These are phyloP conservation scores for Apiospora saccharicola DNA, from an alignment of 2,329 filamentous ascomycete species.

Conservation along the genomic window DNA sequence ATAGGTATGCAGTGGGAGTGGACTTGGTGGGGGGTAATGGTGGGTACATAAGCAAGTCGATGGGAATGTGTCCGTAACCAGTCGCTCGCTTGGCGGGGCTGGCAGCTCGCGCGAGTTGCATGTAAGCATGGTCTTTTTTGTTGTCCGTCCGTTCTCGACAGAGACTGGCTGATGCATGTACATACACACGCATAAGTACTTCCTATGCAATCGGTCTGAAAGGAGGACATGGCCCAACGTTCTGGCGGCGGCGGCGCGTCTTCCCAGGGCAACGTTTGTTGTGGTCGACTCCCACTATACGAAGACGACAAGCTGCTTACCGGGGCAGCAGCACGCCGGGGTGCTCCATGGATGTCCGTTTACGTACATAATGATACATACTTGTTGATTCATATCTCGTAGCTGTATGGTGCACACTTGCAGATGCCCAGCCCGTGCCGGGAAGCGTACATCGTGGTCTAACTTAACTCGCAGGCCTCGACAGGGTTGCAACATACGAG, in stretches of 20 bases:
- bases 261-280: neutral
- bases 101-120: slow-evolving; percentile 1
- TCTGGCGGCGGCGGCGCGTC: slow-evolving; percentile 13
- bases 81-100: slow-evolving; percentile 14
- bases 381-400: slow-evolving; percentile 15
- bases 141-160: neutral
- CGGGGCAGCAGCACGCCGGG: neutral
- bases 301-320: slow-evolving; percentile 4
- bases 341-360: slow-evolving; percentile 14
- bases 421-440: slow-evolving; percentile 16
- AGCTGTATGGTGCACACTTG: slow-evolving; percentile 17
- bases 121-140: slow-evolving; percentile 2
- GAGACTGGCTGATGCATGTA: slow-evolving; percentile 2
- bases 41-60: slow-evolving; percentile 20
- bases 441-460: slow-evolving; percentile 1
- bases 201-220: neutral
- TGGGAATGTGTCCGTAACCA: slow-evolving; percentile 18
- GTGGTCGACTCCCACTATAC: slow-evolving; percentile 4
- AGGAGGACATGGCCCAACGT: neutral
- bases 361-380: slow-evolving; percentile 1
- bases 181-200: neutral
- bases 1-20: slow-evolving; percentile 18
- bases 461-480: slow-evolving; percentile 17
- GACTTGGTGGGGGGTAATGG: slow-evolving; percentile 19
- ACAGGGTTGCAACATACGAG: slow-evolving; percentile 19